Evolutionary conservation across 331 rosid species (phyloP).

Genomic region (Ulmus americana): DNA sequence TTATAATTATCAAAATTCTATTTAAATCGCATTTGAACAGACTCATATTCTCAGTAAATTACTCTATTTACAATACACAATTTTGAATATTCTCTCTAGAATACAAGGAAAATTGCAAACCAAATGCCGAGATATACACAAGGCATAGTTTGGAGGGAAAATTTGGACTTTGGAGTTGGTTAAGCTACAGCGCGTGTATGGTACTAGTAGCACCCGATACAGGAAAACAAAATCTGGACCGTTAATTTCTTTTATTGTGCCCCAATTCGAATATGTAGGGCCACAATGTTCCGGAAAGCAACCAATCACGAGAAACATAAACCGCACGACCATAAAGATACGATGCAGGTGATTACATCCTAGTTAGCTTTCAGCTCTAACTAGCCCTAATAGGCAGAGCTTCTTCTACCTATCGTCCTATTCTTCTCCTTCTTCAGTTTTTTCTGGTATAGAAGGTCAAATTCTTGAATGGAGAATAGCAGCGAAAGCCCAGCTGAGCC

Average conservation of each 20-base stretch:
- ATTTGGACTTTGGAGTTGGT: background rate
- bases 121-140: too few relatives aligned
- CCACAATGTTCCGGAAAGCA: background rate
- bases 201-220: too few relatives aligned
- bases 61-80: too few relatives aligned
- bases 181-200: background rate
- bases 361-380: background rate
- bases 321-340: background rate
- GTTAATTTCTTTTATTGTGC: background rate
- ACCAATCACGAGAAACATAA: background rate
- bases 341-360: too few relatives aligned
- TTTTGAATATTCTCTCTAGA: too few relatives aligned
- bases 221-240: background rate
- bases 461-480: slow-evolving; percentile 47
- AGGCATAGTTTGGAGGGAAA: background rate
- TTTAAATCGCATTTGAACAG: too few relatives aligned
- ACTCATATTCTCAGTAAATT: too few relatives aligned
- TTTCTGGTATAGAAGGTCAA: background rate
- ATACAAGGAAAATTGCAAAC: too few relatives aligned
- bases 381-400: slow-evolving; percentile 4
- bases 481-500: slow-evolving; percentile 42
- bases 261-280: background rate
- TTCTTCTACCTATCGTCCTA: slow-evolving; percentile 1
- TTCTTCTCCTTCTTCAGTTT: background rate
- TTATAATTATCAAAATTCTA: too few relatives aligned